A percentile compares a stretch with the other conserved stretches of the same genome.
Evolutionary conservation across 257 asterid species (phyloP).

Genomic region (Paraleonurus japonicus): DNA sequence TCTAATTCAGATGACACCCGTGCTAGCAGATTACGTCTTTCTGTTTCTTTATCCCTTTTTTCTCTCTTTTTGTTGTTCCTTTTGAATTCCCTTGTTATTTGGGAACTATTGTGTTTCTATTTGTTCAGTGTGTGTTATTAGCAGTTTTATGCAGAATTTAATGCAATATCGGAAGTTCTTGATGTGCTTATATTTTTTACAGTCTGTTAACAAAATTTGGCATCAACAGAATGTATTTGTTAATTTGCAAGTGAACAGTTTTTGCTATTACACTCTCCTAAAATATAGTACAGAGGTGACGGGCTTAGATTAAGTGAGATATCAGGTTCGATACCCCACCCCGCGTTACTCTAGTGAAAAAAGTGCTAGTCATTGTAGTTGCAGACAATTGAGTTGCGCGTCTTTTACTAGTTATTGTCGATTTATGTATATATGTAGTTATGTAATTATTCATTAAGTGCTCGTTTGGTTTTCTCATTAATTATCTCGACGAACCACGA

Average conservation of each 20-base stretch:
- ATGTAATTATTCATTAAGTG: too few species aligned
- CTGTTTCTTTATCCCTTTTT: background rate
- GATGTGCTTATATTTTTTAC: background rate
- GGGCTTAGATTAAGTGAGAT: background rate
- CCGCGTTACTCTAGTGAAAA: too few species aligned
- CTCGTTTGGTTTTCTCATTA: too few species aligned
- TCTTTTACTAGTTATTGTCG: too few species aligned
- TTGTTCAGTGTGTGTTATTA: background rate
- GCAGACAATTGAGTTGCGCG: too few species aligned
- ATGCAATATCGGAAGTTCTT: background rate
- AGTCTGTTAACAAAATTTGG: background rate
- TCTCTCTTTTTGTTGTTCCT: background rate
- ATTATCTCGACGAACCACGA: too few species aligned
- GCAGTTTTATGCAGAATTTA: background rate
- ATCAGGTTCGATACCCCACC: too few species aligned
- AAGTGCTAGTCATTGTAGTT: too few species aligned
- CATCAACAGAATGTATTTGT: background rate
- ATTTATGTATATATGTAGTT: too few species aligned
- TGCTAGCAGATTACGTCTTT: conserved; percentile 4
- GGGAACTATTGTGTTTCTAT: background rate
- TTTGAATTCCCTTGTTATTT: conserved; percentile 11
- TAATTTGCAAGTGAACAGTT: too few species aligned
- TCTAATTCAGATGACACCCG: background rate
- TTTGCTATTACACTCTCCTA: background rate
- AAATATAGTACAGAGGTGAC: background rate